A percentile compares a stretch with the other conserved stretches of the same genome.
These are phyloP conservation scores for Xylaria cubensis DNA, from an alignment of 495 filamentous ascomycete species.

Conservation along the genomic window DNA sequence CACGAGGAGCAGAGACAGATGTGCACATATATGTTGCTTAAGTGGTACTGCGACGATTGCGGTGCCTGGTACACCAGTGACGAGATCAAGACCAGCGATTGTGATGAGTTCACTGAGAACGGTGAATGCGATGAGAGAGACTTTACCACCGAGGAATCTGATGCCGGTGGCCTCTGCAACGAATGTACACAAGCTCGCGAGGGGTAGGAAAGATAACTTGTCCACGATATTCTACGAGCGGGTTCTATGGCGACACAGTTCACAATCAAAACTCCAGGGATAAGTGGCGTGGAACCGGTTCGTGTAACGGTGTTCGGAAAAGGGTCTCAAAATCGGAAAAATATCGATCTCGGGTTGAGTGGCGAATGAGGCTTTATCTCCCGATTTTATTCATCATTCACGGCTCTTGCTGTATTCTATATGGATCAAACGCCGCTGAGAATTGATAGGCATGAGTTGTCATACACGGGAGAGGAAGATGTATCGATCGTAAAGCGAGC, in stretches of 20 bases:
- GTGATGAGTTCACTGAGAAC: conserved; percentile 32
- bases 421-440: not conserved
- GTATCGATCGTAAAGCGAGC: not conserved
- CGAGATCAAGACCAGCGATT: conserved; percentile 39
- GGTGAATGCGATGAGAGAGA: conserved; percentile 36
- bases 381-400: not conserved
- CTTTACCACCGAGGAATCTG: conserved; percentile 37
- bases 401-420: not conserved
- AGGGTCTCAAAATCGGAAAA: not conserved
- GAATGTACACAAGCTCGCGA: conserved; percentile 34
- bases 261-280: not conserved
- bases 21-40: conserved; percentile 41
- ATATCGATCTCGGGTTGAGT: not conserved
- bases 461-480: not conserved
- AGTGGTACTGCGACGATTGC: conserved; percentile 45
- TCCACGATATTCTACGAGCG: not conserved
- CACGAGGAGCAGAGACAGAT: conserved; percentile 26
- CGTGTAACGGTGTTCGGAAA: not conserved
- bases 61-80: conserved; percentile 47
- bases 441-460: conserved; percentile 5
- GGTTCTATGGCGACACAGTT: not conserved
- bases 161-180: conserved; percentile 40
- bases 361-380: not conserved
- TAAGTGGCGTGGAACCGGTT: not conserved
- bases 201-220: not conserved